A percentile compares a stretch with the other conserved stretches of the same genome.
phyloP scores from a whole-genome alignment of 345 rosid species.

The Brassica juncea region DNA sequence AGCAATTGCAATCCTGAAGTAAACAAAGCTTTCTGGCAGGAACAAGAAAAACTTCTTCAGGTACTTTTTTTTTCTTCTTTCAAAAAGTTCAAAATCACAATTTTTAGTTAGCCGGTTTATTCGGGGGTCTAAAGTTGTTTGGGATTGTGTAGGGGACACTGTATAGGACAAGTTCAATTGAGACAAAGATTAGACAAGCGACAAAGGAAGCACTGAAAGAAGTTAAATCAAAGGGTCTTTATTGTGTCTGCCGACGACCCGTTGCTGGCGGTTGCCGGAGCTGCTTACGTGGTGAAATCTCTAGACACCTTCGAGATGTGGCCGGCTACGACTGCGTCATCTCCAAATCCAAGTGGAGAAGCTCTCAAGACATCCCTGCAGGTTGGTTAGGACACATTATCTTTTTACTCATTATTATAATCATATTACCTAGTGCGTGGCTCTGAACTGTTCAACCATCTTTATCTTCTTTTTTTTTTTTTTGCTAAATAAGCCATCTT shows the following conservation, averaged over 20 bases:
- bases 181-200: constrained; percentile 66
- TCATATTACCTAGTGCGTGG: neutral
- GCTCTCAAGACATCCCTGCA: constrained; percentile 64
- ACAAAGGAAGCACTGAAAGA: constrained; percentile 56
- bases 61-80: constrained; percentile 37
- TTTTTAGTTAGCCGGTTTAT: neutral
- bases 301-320: constrained; percentile 51
- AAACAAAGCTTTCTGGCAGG: constrained; percentile 63
- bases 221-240: constrained; percentile 30
- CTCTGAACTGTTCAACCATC: neutral
- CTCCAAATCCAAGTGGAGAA: constrained; percentile 84
- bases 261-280: constrained; percentile 58
- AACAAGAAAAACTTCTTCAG: constrained; percentile 73
- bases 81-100: neutral
- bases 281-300: constrained; percentile 57
- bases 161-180: constrained; percentile 60
- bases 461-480: neutral
- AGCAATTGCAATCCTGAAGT: constrained; percentile 43
- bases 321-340: constrained; percentile 58
- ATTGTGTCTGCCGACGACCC: constrained; percentile 55
- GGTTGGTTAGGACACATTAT: constrained; percentile 38
- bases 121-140: neutral
- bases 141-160: constrained; percentile 56
- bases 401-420: neutral
- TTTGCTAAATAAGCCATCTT: neutral